Base-by-base conservation (phyloP, 805 yeast species). In the Kazachstania viticola region DNA sequence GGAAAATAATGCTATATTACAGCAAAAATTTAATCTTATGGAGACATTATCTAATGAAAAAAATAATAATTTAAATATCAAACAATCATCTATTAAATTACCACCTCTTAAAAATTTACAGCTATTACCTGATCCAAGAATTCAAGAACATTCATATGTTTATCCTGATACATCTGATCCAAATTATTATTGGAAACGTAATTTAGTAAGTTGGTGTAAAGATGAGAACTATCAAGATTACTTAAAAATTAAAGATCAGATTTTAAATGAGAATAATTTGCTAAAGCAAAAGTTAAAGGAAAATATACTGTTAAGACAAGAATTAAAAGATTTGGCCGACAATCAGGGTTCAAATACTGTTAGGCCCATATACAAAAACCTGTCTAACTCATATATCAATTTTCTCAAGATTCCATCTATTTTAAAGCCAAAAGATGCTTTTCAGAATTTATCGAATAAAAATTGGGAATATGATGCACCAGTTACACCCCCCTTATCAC, bases 141-240 rank as follows among this genome's bases (percentile, higher is more conserved):
- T 44, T 5, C 59, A 52, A 35, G 54, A 53, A 34, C 42, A 46
- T 29, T 49, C 60, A 9, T 39, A 39, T 27, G 33, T 42, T 14
- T 56, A 54, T 34, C 60, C 61, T 9, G 61, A 56, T 30, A 56
- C 61, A 3, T 50, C 59, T 12, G 49, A 46, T 23, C 35, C 29
- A 6, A 56, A 59, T 1, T 45, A 55, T 14, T 24, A 41, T 15
- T 55, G 60, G 60, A 51, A 45, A 29, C 45, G 49, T 21, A 53
- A 46, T 28, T 31, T 56, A 25, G 31, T 50, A 15, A 38, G 34
- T 22, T 56, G 60, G 60, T 56, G 61, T 33, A 55, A 45, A 34
- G 50, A 47, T 28, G 48, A 49, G 18, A 48, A 48, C 13, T 48
- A 49, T 38, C 46, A 49, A 14, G 53, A 51, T 26, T 56, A 53